Evolutionary conservation across 345 rosid species (phyloP), one percentile per base, ranked within the genome.

Genomic region (Orychophragmus violaceus): DNA sequence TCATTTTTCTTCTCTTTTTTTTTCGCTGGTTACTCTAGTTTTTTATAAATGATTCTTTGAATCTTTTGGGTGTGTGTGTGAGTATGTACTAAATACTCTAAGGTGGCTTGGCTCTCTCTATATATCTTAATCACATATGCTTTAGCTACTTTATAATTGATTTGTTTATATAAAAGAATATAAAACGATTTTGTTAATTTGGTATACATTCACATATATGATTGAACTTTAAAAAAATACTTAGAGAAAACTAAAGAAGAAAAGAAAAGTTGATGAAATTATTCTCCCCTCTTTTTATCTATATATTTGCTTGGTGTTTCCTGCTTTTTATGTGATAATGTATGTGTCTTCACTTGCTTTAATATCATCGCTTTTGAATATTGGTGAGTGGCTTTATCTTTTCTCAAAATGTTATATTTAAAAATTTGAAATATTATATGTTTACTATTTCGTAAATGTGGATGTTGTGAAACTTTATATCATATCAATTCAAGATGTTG

Each of bases 1-100:
- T 85, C 96, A 90, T 93, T 24, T 60, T 49, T 28, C 13, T 28
- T 53, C 41, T 50, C 71, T 42, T 4, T 52, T 6, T 13, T 24
- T 57, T 29, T 29, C n/a, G n/a, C n/a, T 37, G 17, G 16, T 32
- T 25, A 45, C 36, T 5, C 14, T 51, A 18, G 32, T 17, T 6
- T 5, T 21, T 67, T n/a, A 16, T n/a, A 12, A 27, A 32, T 66
- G 62, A 50, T 42, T 52, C 62, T 50, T 11, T 32, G 27, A 59
- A 59, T 29, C 54, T 73, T 72, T 49, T 71, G n/a, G n/a, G n/a
- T n/a, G n/a, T 29, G 64, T 53, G 29, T 48, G 49, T 71, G 48
- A 37, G 68, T 39, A 2, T 39, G 18, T 22, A 9, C 39, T 64
- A 13, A 11, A 41, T 12, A 8, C 21, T 55, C 10, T 55, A 23